These are phyloP conservation scores for Astragalus glycyphyllos DNA, from an alignment of 306 rosid genomes.

Conservation along the genomic window DNA sequence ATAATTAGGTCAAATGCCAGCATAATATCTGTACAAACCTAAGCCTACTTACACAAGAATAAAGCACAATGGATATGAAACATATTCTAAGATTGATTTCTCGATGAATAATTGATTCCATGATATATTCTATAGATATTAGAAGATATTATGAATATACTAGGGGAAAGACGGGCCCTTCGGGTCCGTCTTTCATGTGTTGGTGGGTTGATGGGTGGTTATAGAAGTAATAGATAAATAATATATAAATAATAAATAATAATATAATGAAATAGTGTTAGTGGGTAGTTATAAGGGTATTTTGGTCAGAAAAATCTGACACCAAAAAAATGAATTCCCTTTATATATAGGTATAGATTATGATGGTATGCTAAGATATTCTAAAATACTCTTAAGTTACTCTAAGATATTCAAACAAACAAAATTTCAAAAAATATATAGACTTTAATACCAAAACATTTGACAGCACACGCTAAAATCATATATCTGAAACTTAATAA, in stretches of 20 bases:
- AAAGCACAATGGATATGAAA: conserved; percentile 17
- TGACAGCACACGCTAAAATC: conserved; percentile 18
- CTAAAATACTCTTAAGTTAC: conserved; percentile 14
- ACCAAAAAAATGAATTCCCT: too few relatives aligned
- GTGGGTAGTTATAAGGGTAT: too few relatives aligned
- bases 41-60: conserved; percentile 1
- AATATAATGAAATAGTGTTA: too few relatives aligned
- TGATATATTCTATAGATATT: conserved; percentile 18
- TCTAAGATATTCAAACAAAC: conserved; percentile 31
- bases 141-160: conserved; percentile 16
- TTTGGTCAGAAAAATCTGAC: too few relatives aligned
- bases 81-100: conserved; percentile 15
- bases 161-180: too few relatives aligned
- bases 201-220: too few relatives aligned
- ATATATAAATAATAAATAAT: too few relatives aligned
- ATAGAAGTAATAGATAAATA: too few relatives aligned
- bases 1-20: conserved; percentile 4
- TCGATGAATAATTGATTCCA: conserved; percentile 6
- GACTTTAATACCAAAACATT: conserved; percentile 15
- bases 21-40: background rate
- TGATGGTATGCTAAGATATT: conserved; percentile 22
- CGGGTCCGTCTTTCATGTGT: too few relatives aligned
- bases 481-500: conserved; percentile 21
- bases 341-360: too few relatives aligned
- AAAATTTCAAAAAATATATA: background rate